Evolutionary conservation across 768 basidiomycete species (phyloP).

Genomic region (Lactarius pseudohatsudake): DNA sequence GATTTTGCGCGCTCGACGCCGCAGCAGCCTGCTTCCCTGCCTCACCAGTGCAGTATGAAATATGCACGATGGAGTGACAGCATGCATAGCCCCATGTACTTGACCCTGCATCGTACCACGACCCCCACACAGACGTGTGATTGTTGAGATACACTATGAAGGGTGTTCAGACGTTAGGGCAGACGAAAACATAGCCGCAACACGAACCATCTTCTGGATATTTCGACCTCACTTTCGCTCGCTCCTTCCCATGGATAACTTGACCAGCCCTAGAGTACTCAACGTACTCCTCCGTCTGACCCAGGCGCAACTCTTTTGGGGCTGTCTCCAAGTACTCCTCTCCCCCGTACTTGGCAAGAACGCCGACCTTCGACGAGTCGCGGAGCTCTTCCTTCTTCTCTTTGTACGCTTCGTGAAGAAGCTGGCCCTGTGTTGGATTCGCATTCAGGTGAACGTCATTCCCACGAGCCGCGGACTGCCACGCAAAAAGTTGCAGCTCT

Average conservation of each 20-base stretch:
- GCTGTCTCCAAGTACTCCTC: constrained; percentile 86
- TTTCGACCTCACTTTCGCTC: constrained; percentile 83
- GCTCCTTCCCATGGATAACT: constrained; percentile 88
- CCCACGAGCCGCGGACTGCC: constrained; percentile 91
- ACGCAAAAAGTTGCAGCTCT: constrained; percentile 91
- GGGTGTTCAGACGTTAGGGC: constrained; percentile 19
- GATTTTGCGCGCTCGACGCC: constrained; percentile 71
- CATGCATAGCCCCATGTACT: constrained; percentile 92
- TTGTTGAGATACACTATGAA: constrained; percentile 82
- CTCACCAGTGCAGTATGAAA: constrained; percentile 89
- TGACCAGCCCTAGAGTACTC: constrained; percentile 94
- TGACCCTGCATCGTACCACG: constrained; percentile 75
- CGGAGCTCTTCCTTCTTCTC: constrained; percentile 91
- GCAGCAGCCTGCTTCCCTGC: constrained; percentile 77
- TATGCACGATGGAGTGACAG: constrained; percentile 82
- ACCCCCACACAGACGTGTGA: constrained; percentile 97
- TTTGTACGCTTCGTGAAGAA: constrained; percentile 86
- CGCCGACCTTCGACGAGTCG: constrained; percentile 84
- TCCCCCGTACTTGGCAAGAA: constrained; percentile 91
- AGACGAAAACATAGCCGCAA: constrained; percentile 12
- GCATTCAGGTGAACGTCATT: constrained; percentile 96
- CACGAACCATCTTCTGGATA: constrained; percentile 93
- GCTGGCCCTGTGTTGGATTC: constrained; percentile 93
- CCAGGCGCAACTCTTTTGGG: constrained; percentile 90
- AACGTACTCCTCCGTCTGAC: constrained; percentile 96